A percentile compares a stretch with the other conserved stretches of the same genome.
phyloP scores from a whole-genome alignment of 192 early-diverging fungal species.

The Kappamyces sp. region DNA sequence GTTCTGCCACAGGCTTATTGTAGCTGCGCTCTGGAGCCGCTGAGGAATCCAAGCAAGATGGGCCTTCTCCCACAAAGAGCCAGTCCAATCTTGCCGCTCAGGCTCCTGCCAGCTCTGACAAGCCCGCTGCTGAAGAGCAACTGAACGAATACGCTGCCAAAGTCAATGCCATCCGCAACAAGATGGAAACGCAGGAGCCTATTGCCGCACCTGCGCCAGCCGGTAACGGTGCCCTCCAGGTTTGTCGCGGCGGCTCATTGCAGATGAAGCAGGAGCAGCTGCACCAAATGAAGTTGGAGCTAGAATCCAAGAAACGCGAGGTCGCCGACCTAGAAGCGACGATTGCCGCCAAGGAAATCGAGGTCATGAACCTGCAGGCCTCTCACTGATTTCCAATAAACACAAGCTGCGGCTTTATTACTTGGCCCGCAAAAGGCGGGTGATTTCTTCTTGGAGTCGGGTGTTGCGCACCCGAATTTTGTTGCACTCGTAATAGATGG shows the following conservation, averaged over 20 bases:
- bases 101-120: not conserved
- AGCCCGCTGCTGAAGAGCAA: not conserved
- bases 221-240: not conserved
- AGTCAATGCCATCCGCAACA: not conserved
- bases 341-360: not conserved
- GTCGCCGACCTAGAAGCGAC: constrained; percentile 3
- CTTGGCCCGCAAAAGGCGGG: too few relatives aligned
- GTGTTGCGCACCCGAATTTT: too few relatives aligned
- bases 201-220: not conserved
- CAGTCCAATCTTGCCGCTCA: not conserved
- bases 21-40: not conserved
- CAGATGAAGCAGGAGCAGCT: constrained; percentile 15
- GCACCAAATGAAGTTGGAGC: constrained; percentile 2
- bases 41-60: not conserved
- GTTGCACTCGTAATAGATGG: too few relatives aligned
- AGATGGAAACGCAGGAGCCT: not conserved
- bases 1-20: not conserved
- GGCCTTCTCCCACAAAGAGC: not conserved
- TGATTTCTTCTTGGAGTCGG: too few relatives aligned
- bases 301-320: constrained; percentile 7
- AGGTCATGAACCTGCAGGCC: too few relatives aligned
- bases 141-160: not conserved
- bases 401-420: too few relatives aligned
- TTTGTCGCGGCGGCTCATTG: not conserved
- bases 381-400: too few relatives aligned